Evolutionary conservation across 2,329 filamentous ascomycete species (phyloP), one percentile per base, ranked within the genome.

Genomic region (Clonostachys chloroleuca): DNA sequence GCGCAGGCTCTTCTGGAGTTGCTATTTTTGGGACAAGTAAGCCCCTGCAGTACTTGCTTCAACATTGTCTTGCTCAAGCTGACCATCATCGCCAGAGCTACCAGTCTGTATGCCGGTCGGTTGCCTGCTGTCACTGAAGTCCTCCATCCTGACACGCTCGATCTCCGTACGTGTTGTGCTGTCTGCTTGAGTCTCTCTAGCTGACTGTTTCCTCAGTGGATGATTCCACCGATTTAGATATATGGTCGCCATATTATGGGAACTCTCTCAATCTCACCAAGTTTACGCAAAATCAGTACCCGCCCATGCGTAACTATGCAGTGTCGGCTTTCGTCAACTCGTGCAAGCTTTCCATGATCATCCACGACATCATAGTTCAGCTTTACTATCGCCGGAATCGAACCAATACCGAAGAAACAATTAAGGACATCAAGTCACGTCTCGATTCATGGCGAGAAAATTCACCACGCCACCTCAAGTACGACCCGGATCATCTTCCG

Each of bases 1-100:
- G 13, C 46, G 54, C 42, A 41, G 57, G 30, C 49, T 60, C 20
- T 58, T 53, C 24, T 60, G 58, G 58, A 53, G 53, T 44, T 60
- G 57, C 43, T 60, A 57, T 42, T 57, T 60, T 46, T 60, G 58
- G 58, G 58, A 59, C 52, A 59, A 60, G 54, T 42, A 20, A 24
- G n/a, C 13, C 2, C 30, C 20, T 20, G 24, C 9, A 2, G 9
- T 30, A 9, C 24, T 30, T 30, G 24, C 24, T 30, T 30, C 7
- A 30, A 30, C 24, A 3, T 17, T 42, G n/a, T 24, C n/a, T 20
- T 24, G 41, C 24, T 7, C 20, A 16, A 9, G 41, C 16, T 17
- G 20, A 16, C 14, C 16, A 17, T 14, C 12, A 17, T 14, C 24
- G 4, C n/a, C 20, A 42, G 41, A 42, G 53, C 48, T 17, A 54